Percentiles rank a stretch among this genome's conserved stretches.
These are phyloP conservation scores for Fusarium torulosum DNA, from an alignment of 2,329 filamentous ascomycete species.

Conservation along the genomic window DNA sequence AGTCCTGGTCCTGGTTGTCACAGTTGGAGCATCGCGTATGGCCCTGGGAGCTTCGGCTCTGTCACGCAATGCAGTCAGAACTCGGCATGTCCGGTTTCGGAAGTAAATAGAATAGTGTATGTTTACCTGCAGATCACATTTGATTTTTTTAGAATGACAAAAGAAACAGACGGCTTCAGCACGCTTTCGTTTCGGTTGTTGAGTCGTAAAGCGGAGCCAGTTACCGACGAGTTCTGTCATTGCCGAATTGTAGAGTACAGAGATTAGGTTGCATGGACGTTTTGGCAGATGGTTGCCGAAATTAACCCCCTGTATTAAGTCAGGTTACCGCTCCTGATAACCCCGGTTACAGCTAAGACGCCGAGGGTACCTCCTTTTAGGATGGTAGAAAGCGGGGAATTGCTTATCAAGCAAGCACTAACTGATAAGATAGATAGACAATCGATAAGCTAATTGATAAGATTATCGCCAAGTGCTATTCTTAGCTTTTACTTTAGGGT, in stretches of 20 bases:
- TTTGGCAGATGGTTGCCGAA: neutral
- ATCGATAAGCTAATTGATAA: no score
- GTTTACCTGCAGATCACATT: conserved; percentile 51
- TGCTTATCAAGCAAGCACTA: no score
- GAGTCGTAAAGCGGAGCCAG: conserved; percentile 52
- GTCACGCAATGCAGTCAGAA: neutral
- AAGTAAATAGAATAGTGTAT: neutral
- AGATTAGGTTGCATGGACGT: neutral
- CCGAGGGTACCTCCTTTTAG: no score
- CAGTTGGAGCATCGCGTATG: conserved; percentile 49
- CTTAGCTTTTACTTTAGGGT: no score
- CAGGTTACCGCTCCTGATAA: neutral
- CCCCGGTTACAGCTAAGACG: no score
- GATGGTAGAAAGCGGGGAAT: neutral
- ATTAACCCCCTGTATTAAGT: neutral
- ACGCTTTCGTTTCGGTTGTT: conserved; percentile 52
- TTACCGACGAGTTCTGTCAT: conserved; percentile 50
- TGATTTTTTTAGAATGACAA: conserved; percentile 55
- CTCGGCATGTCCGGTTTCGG: neutral
- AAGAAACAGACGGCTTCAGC: conserved; percentile 46
- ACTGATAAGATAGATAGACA: no score
- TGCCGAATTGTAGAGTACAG: conserved; percentile 16
- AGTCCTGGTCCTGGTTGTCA: conserved; percentile 44
- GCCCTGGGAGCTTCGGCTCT: conserved; percentile 43
- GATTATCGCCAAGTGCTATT: no score